Evolutionary conservation across 2,329 filamentous ascomycete genomes (phyloP).

Genomic region (Paramyrothecium sp.): DNA sequence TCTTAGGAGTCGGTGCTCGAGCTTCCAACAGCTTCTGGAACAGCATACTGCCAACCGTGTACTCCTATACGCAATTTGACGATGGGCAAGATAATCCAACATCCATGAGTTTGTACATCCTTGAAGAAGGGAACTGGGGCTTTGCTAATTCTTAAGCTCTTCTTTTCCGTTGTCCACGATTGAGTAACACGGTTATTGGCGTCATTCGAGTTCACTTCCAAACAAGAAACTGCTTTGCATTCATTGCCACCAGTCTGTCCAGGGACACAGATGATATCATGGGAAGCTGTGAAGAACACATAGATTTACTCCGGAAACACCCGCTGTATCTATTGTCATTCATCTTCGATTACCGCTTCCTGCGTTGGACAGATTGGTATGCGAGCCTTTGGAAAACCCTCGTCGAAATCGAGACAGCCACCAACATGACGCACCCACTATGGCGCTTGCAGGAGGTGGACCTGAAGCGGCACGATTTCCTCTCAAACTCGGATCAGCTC

Average conservation of each 20-base stretch:
- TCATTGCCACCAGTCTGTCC: background rate
- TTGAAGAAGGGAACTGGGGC: background rate
- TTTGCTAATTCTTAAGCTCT: background rate
- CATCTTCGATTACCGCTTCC: slow-evolving; percentile 4
- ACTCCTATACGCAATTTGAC: slow-evolving; percentile 1
- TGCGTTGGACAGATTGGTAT: slow-evolving; percentile 3
- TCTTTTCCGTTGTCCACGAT: slow-evolving; percentile 1
- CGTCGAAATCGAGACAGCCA: slow-evolving; percentile 7
- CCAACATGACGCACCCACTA: slow-evolving; percentile 4
- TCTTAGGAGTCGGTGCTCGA: background rate
- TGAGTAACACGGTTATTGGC: background rate
- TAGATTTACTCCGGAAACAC: slow-evolving; percentile 3
- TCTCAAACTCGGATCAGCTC: slow-evolving; percentile 3
- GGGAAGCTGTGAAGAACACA: background rate
- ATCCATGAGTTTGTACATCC: slow-evolving; percentile 4
- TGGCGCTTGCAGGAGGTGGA: slow-evolving; percentile 2
- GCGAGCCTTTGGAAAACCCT: slow-evolving; percentile 4
- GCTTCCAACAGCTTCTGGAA: slow-evolving; percentile 3
- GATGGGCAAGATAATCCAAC: background rate
- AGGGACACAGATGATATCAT: background rate
- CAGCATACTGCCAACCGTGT: background rate
- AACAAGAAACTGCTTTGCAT: slow-evolving; percentile 2
- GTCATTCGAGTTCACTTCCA: background rate
- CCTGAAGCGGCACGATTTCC: background rate
- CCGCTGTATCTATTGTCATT: slow-evolving; percentile 8